A percentile compares a stretch with the other conserved stretches of the same genome.
Evolutionary conservation across 768 basidiomycete genomes (phyloP).

Genomic region (Leccinellum luteum): DNA sequence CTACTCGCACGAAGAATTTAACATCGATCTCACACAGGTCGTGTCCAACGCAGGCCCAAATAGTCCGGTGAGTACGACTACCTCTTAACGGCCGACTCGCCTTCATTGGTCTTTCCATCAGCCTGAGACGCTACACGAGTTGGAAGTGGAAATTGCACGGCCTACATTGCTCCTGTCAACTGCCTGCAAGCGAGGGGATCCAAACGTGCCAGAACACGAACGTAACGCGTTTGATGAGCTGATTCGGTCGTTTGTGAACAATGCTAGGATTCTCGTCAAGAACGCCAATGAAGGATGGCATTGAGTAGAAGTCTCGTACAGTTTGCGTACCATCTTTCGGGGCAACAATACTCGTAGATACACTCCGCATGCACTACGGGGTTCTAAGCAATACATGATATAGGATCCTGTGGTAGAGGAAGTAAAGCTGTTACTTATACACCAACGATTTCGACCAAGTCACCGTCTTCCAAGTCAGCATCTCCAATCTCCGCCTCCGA

Average conservation of each 20-base stretch:
- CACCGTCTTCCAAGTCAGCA: constrained; percentile 75
- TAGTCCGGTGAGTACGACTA: constrained; percentile 44
- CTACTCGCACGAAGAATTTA: constrained; percentile 91
- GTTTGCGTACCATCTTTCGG: not conserved
- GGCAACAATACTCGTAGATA: constrained; percentile 1
- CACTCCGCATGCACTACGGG: not conserved
- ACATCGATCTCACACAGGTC: constrained; percentile 93
- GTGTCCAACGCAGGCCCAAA: constrained; percentile 49
- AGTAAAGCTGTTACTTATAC: constrained; percentile 29
- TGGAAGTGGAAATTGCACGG: constrained; percentile 85
- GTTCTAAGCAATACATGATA: not conserved
- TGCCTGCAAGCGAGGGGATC: constrained; percentile 66
- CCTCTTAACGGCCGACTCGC: not conserved
- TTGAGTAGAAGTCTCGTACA: not conserved
- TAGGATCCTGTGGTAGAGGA: constrained; percentile 2
- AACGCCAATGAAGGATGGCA: constrained; percentile 62
- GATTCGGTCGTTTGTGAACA: constrained; percentile 90
- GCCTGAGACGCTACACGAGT: constrained; percentile 73
- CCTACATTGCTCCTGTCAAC: constrained; percentile 68
- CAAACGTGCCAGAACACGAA: constrained; percentile 57
- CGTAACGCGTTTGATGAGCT: constrained; percentile 84
- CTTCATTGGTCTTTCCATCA: constrained; percentile 22
- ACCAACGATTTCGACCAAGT: constrained; percentile 72
- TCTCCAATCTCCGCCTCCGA: constrained; percentile 58
- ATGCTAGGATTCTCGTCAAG: constrained; percentile 82